Conservation (phyloP, 2,329 filamentous ascomycete species). For the Diplodia sapinea region DNA sequence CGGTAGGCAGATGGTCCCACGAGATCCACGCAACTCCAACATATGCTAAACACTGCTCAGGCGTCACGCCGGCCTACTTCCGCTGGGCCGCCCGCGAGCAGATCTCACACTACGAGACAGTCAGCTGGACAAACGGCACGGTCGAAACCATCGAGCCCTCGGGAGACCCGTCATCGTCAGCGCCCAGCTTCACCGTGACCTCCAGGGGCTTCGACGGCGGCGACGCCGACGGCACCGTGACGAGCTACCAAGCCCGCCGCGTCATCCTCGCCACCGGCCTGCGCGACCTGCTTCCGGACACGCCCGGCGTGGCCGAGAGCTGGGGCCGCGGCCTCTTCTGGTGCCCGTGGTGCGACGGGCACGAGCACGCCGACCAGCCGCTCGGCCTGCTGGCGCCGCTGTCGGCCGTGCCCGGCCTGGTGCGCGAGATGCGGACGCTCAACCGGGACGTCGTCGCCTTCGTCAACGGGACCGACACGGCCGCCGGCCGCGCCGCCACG, state of each 20-base stretch:
- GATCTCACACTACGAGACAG: conserved; percentile 10
- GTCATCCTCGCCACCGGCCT: conserved; percentile 10
- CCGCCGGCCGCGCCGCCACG: background rate
- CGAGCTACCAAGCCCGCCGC: background rate
- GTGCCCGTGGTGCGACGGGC: conserved; percentile 26
- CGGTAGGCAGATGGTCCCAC: background rate
- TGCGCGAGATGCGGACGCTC: conserved; percentile 10
- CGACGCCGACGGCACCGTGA: background rate
- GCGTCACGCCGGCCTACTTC: conserved; percentile 21
- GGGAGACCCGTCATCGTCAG: background rate
- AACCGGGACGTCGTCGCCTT: conserved; percentile 21
- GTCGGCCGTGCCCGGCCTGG: background rate
- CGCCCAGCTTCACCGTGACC: background rate
- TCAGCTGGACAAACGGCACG: conserved; percentile 3
- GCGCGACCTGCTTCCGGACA: background rate
- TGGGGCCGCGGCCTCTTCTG: conserved; percentile 19
- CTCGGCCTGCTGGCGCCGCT: background rate
- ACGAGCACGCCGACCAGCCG: conserved; percentile 19
- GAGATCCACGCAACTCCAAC: background rate
- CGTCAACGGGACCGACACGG: conserved; percentile 25
- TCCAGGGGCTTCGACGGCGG: background rate
- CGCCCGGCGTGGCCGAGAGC: conserved; percentile 2
- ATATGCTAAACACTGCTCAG: background rate
- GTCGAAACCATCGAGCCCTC: background rate
- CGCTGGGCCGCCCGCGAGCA: conserved; percentile 10